A percentile compares a stretch with the other conserved stretches of the same genome.
Conservation (phyloP, 495 filamentous ascomycete species). For the Sphaerosporella brunnea region DNA sequence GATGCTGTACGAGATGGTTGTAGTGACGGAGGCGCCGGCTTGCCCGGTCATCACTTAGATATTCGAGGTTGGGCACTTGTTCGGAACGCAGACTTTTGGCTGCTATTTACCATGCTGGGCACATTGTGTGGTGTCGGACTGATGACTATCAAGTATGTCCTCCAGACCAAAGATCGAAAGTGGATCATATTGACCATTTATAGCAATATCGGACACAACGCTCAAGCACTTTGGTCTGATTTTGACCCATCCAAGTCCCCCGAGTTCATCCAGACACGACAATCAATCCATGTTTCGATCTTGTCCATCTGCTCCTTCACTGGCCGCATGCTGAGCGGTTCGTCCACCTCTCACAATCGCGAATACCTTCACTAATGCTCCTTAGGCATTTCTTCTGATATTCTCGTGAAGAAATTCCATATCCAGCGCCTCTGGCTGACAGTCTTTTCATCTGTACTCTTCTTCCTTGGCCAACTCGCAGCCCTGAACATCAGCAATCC, state of each 20-base stretch:
- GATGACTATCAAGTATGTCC: conserved; percentile 92
- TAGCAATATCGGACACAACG: conserved; percentile 89
- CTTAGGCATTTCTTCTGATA: conserved; percentile 70
- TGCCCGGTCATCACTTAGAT: conserved; percentile 47
- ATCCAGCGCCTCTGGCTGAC: conserved; percentile 66
- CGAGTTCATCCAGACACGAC: conserved; percentile 61
- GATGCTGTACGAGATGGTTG: conserved; percentile 39
- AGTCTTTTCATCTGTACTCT: conserved; percentile 55
- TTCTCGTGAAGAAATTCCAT: conserved; percentile 57
- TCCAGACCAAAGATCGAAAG: not conserved
- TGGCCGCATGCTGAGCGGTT: conserved; percentile 62
- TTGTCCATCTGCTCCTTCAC: conserved; percentile 70
- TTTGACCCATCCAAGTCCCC: conserved; percentile 20
- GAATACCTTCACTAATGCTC: not conserved
- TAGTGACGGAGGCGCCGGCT: conserved; percentile 35
- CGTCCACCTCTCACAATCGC: conserved; percentile 14
- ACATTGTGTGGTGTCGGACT: conserved; percentile 79
- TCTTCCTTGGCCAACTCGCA: conserved; percentile 62
- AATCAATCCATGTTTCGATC: conserved; percentile 85
- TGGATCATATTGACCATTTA: conserved; percentile 4
- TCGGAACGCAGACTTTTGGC: conserved; percentile 68
- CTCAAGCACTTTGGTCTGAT: conserved; percentile 33
- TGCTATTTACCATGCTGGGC: conserved; percentile 68
- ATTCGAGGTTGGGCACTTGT: conserved; percentile 72
- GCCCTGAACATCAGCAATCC: conserved; percentile 69